These are phyloP conservation scores for Dothidotthia symphoricarpi DNA, from an alignment of 2,329 filamentous ascomycete genomes.

Conservation along the genomic window DNA sequence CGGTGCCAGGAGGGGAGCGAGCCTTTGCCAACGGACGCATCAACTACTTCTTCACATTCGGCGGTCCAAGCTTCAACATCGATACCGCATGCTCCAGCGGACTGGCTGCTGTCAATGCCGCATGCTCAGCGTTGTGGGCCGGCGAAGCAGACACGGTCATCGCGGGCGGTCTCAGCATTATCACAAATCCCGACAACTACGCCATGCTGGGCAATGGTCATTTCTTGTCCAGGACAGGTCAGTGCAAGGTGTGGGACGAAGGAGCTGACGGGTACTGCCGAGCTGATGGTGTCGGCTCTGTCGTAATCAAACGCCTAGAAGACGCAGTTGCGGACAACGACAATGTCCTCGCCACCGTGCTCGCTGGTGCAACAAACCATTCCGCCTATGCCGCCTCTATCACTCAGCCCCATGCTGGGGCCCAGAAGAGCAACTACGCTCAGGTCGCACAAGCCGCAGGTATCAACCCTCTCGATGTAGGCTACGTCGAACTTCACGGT, in stretches of 20 bases:
- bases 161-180: conserved; percentile 23
- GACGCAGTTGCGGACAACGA: conserved; percentile 41
- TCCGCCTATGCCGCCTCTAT: conserved; percentile 32
- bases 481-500: conserved; percentile 31
- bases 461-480: conserved; percentile 33
- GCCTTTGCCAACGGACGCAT: conserved; percentile 54
- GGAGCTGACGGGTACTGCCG: conserved; percentile 40
- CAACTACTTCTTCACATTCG: conserved; percentile 38
- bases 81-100: conserved; percentile 39
- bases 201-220: conserved; percentile 16
- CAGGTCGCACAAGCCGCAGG: conserved; percentile 30
- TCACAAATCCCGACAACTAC: conserved; percentile 31
- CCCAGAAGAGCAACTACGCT: conserved; percentile 13
- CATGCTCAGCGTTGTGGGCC: conserved; percentile 25
- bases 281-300: conserved; percentile 27
- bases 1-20: conserved; percentile 51
- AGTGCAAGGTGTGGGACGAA: conserved; percentile 36
- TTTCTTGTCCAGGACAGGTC: conserved; percentile 26
- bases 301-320: conserved; percentile 37
- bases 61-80: conserved; percentile 44
- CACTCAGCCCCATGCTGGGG: conserved; percentile 22
- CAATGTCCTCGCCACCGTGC: conserved; percentile 31
- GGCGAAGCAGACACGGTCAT: conserved; percentile 27
- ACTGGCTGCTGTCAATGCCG: conserved; percentile 28
- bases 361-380: conserved; percentile 45